Percentiles rank a stretch among this genome's conserved stretches.
Conservation (phyloP, 495 filamentous ascomycete genomes). For the Hypoxylon intermedium region DNA sequence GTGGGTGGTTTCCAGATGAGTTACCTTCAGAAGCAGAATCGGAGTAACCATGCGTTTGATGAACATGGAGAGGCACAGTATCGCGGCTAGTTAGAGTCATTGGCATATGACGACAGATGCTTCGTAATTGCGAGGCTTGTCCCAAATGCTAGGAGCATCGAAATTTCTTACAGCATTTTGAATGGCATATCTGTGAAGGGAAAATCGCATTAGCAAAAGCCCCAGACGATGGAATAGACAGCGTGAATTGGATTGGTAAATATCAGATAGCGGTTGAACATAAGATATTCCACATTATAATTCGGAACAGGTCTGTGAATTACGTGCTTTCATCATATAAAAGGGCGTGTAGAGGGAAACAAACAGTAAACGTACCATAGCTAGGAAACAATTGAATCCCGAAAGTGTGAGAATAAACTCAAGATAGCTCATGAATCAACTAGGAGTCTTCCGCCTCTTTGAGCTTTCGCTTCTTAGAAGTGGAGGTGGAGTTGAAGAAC, state of each 20-base stretch:
- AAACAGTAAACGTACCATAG: conserved; percentile 44
- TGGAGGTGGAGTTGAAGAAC: conserved; percentile 64
- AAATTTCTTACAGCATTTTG: too few relatives aligned
- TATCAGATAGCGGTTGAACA: conserved; percentile 85
- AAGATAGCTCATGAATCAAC: not conserved
- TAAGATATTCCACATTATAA: conserved; percentile 64
- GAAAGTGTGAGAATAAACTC: not conserved
- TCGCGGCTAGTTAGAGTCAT: not conserved
- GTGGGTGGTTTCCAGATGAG: conserved; percentile 77
- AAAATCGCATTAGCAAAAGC: conserved; percentile 15
- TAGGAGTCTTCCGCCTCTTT: conserved; percentile 14
- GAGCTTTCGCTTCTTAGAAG: conserved; percentile 58
- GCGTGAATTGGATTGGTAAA: conserved; percentile 2
- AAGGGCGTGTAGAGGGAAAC: conserved; percentile 21
- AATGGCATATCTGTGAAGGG: conserved; percentile 14
- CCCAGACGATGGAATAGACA: not conserved
- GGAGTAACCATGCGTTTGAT: conserved; percentile 4
- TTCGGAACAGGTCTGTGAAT: conserved; percentile 87
- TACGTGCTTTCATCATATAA: conserved; percentile 70
- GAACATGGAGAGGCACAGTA: not conserved
- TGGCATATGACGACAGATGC: conserved; percentile 6
- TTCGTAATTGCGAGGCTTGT: too few relatives aligned
- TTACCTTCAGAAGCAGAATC: conserved; percentile 60
- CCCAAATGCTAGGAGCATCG: too few relatives aligned
- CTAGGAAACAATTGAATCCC: too few relatives aligned